Percentiles rank a stretch among this genome's conserved stretches.
These are phyloP conservation scores for Morella rubra DNA, from an alignment of 306 rosid species.

Conservation along the genomic window DNA sequence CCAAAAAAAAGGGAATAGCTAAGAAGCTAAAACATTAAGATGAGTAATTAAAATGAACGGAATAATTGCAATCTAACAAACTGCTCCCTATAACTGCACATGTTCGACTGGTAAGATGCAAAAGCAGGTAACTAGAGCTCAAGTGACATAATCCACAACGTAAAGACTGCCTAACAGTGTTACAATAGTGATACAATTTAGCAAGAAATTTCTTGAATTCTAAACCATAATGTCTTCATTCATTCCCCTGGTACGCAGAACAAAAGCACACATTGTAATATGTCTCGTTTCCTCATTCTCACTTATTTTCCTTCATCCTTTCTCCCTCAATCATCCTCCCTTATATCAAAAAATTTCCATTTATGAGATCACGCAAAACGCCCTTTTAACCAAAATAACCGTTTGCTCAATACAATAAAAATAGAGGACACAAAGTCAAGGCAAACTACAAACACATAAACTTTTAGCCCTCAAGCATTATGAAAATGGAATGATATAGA, in stretches of 20 bases:
- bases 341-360: not conserved
- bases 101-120: not conserved
- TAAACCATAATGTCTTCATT: not conserved
- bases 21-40: constrained; percentile 13
- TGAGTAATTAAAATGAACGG: not conserved
- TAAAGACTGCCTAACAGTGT: not conserved
- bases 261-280: too few species aligned
- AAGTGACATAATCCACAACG: not conserved
- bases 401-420: not conserved
- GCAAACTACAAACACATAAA: not conserved
- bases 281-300: not conserved
- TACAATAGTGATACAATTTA: not conserved
- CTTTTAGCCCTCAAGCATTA: not conserved
- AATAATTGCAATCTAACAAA: not conserved
- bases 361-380: not conserved
- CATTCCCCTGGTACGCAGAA: too few species aligned
- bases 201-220: not conserved
- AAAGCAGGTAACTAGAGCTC: not conserved
- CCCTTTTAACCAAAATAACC: not conserved
- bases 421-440: not conserved
- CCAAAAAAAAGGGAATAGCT: constrained; percentile 8
- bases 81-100: not conserved
- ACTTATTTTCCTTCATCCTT: not conserved
- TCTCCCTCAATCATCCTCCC: not conserved
- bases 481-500: not conserved